A percentile compares a stretch with the other conserved stretches of the same genome.
These are phyloP conservation scores for Heritiera fomes DNA, from an alignment of 345 rosid genomes.

Conservation along the genomic window DNA sequence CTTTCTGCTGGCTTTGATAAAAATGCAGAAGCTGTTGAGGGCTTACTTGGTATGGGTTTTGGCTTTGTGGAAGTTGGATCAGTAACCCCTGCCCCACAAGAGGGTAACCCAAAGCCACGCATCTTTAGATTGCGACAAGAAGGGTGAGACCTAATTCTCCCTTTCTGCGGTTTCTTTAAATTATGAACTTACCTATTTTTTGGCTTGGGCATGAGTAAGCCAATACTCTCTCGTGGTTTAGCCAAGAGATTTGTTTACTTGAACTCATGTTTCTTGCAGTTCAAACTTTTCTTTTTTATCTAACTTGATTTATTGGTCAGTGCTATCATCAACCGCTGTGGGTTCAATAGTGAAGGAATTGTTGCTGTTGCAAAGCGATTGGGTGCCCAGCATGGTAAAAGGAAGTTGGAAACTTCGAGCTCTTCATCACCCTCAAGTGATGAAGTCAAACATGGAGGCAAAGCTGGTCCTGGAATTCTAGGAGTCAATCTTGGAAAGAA, in stretches of 20 bases:
- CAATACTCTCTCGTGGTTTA: not conserved
- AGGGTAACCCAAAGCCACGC: constrained; percentile 92
- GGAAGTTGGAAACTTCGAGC: constrained; percentile 87
- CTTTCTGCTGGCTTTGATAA: constrained; percentile 99
- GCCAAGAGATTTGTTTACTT: not conserved
- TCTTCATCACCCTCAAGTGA: constrained; percentile 52
- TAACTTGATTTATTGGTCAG: constrained; percentile 43
- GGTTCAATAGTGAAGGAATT: constrained; percentile 97
- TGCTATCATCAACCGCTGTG: constrained; percentile 91
- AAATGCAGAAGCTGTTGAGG: constrained; percentile 96
- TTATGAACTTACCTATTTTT: not conserved
- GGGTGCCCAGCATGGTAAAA: constrained; percentile 97
- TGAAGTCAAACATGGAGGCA: constrained; percentile 80
- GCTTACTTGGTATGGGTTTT: constrained; percentile 85
- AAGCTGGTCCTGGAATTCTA: constrained; percentile 98
- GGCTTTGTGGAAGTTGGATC: constrained; percentile 99
- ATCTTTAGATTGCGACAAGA: constrained; percentile 82
- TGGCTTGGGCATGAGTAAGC: not conserved
- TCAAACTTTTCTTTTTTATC: not conserved
- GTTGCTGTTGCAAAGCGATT: constrained; percentile 93
- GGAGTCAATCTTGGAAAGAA: constrained; percentile 98
- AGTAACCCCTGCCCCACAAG: constrained; percentile 94
- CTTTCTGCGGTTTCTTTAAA: constrained; percentile 6
- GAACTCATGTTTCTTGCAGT: not conserved
- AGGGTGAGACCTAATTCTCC: constrained; percentile 51